Evolutionary conservation across 352 stramenopile genomes (phyloP).

Genomic region (Pythium sukuiense): DNA sequence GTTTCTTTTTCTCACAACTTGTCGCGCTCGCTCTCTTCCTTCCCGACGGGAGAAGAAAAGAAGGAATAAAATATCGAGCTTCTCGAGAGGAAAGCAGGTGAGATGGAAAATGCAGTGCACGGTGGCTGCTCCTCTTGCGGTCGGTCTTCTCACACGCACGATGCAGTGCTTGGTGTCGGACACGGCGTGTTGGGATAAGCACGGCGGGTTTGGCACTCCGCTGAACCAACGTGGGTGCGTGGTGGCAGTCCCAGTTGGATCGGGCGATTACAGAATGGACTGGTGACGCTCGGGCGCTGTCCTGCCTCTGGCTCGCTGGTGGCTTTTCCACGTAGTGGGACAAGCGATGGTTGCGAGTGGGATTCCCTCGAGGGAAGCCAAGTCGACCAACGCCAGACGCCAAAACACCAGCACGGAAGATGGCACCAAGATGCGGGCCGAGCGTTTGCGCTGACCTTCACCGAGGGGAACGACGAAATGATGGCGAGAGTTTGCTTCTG

Average conservation of each 20-base stretch:
- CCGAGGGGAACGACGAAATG: background rate
- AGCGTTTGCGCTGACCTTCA: background rate
- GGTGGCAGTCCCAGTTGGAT: background rate
- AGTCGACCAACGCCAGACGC: background rate
- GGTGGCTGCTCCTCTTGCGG: background rate
- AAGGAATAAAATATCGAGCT: constrained; percentile 21
- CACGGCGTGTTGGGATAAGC: background rate
- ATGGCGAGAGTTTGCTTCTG: background rate
- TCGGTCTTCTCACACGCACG: background rate
- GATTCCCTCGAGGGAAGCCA: constrained; percentile 1
- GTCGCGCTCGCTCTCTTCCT: background rate
- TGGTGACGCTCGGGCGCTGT: background rate
- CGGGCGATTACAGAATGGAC: background rate
- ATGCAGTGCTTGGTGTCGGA: background rate
- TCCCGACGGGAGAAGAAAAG: constrained; percentile 2
- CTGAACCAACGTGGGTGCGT: constrained; percentile 1
- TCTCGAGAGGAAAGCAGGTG: background rate
- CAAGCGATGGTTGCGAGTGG: constrained; percentile 3
- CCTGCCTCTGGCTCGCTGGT: background rate
- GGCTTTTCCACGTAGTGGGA: constrained; percentile 1
- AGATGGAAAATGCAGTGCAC: background rate
- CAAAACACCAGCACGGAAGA: constrained; percentile 1
- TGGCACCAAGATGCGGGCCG: background rate
- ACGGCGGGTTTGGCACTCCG: background rate
- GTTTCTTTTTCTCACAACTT: constrained; percentile 2